These are phyloP conservation scores for Aspergillus sp. DNA, from an alignment of 2,329 filamentous ascomycete species.

Conservation along the genomic window DNA sequence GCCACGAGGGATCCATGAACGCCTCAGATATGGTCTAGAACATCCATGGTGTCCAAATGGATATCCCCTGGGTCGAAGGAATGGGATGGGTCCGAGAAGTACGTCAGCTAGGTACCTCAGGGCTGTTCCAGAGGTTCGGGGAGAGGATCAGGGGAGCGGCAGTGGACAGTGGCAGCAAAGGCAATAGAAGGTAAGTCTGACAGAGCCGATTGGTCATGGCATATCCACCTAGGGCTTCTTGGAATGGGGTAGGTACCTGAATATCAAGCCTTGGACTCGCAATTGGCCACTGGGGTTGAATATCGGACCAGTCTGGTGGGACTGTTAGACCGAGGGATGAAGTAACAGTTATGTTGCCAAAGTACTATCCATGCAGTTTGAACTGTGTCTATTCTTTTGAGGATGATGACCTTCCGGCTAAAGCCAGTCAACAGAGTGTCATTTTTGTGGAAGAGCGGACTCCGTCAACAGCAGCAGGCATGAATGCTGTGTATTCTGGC, in stretches of 20 bases:
- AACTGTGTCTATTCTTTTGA: no score
- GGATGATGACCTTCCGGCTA: no score
- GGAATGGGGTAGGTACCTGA: neutral
- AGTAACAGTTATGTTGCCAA: no score
- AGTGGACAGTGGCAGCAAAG: neutral
- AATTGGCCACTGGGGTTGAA: neutral
- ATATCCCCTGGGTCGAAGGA: neutral
- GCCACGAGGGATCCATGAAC: neutral
- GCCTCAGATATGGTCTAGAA: constrained; percentile 1
- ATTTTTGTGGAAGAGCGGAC: no score
- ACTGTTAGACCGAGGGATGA: neutral
- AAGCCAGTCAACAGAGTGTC: no score
- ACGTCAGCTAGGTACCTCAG: constrained; percentile 1
- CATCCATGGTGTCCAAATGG: constrained; percentile 3
- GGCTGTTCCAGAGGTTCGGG: neutral
- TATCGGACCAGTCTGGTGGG: neutral
- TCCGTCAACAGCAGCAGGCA: no score
- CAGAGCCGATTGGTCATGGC: neutral
- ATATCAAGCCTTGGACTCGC: neutral
- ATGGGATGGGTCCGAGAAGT: neutral
- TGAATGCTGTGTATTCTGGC: neutral
- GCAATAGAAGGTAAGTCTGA: neutral
- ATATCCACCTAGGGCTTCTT: neutral
- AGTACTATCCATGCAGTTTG: no score
- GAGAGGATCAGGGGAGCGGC: neutral